Conservation (phyloP, 352 stramenopile genomes). For the Phytophthora sp. region DNA sequence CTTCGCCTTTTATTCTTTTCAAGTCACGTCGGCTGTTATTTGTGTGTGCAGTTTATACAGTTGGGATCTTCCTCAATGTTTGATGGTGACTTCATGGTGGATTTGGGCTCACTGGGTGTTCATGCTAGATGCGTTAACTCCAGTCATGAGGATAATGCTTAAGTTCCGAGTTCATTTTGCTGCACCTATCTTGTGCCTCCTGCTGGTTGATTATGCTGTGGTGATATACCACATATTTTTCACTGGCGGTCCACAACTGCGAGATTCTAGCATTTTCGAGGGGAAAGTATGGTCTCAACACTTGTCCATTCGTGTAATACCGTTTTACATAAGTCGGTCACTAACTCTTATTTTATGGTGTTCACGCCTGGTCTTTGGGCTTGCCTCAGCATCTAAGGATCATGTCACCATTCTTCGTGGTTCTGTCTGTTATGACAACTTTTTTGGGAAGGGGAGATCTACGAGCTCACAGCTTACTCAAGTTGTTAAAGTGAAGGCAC, state of each 20-base stretch:
- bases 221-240: conserved; percentile 15
- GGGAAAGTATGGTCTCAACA: conserved; percentile 6
- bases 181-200: background rate
- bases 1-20: conserved; percentile 42
- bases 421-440: conserved; percentile 36
- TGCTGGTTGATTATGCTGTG: background rate
- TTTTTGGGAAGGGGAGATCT: conserved; percentile 10
- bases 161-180: conserved; percentile 2
- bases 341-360: conserved; percentile 16
- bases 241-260: background rate
- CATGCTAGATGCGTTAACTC: conserved; percentile 40
- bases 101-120: conserved; percentile 35
- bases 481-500: background rate
- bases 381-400: conserved; percentile 9
- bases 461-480: background rate
- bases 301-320: conserved; percentile 4
- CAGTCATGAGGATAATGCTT: conserved; percentile 27
- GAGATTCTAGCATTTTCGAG: conserved; percentile 8
- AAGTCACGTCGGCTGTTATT: conserved; percentile 32
- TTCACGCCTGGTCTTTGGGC: conserved; percentile 7
- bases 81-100: conserved; percentile 19
- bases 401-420: conserved; percentile 30
- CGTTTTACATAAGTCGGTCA: conserved; percentile 10
- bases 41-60: conserved; percentile 29
- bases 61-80: conserved; percentile 8